Conservation (phyloP, 169 alveolate genomes). For the Plasmodium berghei region DNA sequence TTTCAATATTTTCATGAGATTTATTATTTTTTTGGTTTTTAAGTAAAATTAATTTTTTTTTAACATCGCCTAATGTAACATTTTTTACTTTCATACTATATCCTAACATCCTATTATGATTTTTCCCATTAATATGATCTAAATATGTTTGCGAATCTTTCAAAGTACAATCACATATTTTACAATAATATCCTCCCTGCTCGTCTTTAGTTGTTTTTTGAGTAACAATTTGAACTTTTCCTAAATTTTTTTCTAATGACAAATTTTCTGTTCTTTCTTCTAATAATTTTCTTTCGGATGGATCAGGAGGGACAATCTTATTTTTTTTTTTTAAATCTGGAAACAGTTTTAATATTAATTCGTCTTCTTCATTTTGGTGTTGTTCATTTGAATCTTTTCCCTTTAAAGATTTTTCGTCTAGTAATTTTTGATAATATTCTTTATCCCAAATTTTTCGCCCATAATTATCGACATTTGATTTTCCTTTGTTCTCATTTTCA, state of each 20-base stretch:
- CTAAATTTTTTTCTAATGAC: conserved; percentile 86
- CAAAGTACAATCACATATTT: conserved; percentile 89
- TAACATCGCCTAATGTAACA: conserved; percentile 88
- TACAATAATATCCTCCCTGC: conserved; percentile 91
- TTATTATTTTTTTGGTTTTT: conserved; percentile 76
- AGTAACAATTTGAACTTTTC: conserved; percentile 84
- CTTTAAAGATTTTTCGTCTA: conserved; percentile 70
- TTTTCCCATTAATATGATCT: conserved; percentile 94
- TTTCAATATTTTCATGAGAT: conserved; percentile 39
- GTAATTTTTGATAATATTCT: conserved; percentile 78
- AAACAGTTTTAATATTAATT: conserved; percentile 77
- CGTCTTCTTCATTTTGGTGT: conserved; percentile 77
- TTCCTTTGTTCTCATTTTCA: not conserved
- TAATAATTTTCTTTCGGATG: conserved; percentile 85
- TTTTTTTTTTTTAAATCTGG: conserved; percentile 77
- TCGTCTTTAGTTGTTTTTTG: conserved; percentile 88
- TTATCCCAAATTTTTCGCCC: conserved; percentile 89
- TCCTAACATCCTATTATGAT: conserved; percentile 93
- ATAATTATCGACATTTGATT: conserved; percentile 78
- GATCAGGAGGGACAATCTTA: conserved; percentile 76
- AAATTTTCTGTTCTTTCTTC: conserved; percentile 84
- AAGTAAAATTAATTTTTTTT: conserved; percentile 83
- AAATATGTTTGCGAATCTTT: conserved; percentile 92
- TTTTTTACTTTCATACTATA: conserved; percentile 95
- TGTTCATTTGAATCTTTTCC: too few relatives aligned